Evolutionary conservation across 192 early-diverging fungal species (phyloP), one percentile per base, ranked within the genome.

Genomic region (Gryganskiella cystojenkinii): DNA sequence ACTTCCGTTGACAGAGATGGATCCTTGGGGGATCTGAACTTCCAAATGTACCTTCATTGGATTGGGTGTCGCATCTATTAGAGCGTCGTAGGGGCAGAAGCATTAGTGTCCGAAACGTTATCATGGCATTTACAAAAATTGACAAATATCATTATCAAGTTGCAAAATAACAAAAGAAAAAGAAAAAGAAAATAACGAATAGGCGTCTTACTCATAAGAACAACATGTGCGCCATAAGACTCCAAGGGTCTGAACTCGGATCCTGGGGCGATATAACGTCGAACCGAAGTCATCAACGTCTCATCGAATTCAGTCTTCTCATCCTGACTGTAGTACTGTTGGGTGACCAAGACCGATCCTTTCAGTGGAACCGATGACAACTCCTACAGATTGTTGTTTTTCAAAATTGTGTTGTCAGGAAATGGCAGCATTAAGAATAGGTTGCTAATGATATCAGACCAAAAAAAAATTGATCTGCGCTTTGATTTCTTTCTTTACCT

Each of bases 1-100:
- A 20, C 61, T 54, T 2, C 45, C 55, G 46, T 78, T 58, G 49
- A 78, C 43, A 1, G 85, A 82, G 49, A 86, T 62, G 1, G 83
- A 56, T 3, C 85, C 85, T 1, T 74, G 70, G 20, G 85, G 85
- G 13, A 86, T 71, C 58, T 86, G 83, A 0, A 80, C 50, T 28
- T 80, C 79, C 11, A 82, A 42, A 37, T 86, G 74, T 37, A 82
- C 70, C 20, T 49, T 50, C 37, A 68, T 56, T 0, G 67, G 37
- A 14, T 80, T 80, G 0, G 83, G 56, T 3, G 80, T 64, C 2
- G 80, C 73, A 44, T 86, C 83, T 84, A 65, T 25, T 9, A 9
- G 13, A 40, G 37, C 13, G 37, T 40, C 37, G 37, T 40, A 13
- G 37, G 7, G 37, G 37, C 37, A 40, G n/a, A n/a, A n/a, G n/a